Percentiles rank a stretch among this genome's conserved stretches.
These are phyloP conservation scores for Phoma herbarum DNA, from an alignment of 2,329 filamentous ascomycete genomes.

Conservation along the genomic window DNA sequence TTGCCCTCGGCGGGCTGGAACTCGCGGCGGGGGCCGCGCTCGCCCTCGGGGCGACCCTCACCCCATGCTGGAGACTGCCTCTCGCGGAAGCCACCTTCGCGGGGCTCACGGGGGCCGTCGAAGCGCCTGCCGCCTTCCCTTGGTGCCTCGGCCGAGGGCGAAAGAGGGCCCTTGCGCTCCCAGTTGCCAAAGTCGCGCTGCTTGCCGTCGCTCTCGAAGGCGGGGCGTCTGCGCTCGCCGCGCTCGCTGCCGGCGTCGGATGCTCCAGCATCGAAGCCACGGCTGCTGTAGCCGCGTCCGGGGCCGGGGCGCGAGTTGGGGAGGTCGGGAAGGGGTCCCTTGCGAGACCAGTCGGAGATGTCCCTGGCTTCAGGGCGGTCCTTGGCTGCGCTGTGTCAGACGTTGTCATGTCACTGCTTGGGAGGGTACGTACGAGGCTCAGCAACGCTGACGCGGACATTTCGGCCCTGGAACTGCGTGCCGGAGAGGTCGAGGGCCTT, in stretches of 20 bases:
- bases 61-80: constrained; percentile 76
- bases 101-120: constrained; percentile 56
- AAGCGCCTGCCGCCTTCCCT: constrained; percentile 67
- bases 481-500: constrained; percentile 87
- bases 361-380: constrained; percentile 83
- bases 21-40: constrained; percentile 78
- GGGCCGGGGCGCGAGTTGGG: constrained; percentile 66
- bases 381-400: constrained; percentile 70
- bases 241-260: constrained; percentile 69
- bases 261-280: constrained; percentile 59
- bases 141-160: constrained; percentile 65
- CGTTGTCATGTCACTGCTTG: background rate
- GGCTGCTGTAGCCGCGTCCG: constrained; percentile 54
- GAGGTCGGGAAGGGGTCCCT: constrained; percentile 83
- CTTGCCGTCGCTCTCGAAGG: constrained; percentile 75
- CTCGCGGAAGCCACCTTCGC: constrained; percentile 20
- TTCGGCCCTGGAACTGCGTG: constrained; percentile 83
- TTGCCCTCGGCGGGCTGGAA: constrained; percentile 67
- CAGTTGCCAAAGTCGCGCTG: constrained; percentile 85
- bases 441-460: constrained; percentile 92
- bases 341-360: constrained; percentile 89
- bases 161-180: constrained; percentile 93
- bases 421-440: constrained; percentile 82
- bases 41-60: constrained; percentile 74
- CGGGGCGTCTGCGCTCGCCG: constrained; percentile 72